A percentile compares a stretch with the other conserved stretches of the same genome.
phyloP scores from a whole-genome alignment of 257 asterid species.

The Cruciata laevipes region DNA sequence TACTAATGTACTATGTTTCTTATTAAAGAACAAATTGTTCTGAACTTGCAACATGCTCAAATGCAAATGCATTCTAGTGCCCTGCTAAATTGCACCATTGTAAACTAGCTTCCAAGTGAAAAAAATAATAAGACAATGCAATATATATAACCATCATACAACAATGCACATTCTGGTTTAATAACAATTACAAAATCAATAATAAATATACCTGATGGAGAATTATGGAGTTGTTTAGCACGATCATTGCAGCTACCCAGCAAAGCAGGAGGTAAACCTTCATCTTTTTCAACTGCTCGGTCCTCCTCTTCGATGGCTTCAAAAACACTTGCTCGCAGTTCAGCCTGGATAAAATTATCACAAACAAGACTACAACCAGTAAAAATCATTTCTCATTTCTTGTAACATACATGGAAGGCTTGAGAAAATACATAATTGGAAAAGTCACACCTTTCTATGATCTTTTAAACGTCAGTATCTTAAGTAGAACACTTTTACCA shows the following conservation, averaged over 20 bases:
- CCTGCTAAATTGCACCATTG: neutral
- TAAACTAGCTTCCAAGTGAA: neutral
- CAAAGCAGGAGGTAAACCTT: slow-evolving; percentile 84
- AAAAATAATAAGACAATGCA: neutral
- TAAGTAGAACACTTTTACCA: neutral
- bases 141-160: neutral
- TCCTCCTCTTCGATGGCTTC: slow-evolving; percentile 98
- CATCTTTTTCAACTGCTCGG: slow-evolving; percentile 60
- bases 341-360: slow-evolving; percentile 52
- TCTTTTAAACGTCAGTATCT: neutral
- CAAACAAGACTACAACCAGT: neutral
- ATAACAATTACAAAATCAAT: neutral
- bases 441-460: neutral
- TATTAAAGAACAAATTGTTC: neutral
- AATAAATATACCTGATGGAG: slow-evolving; percentile 52
- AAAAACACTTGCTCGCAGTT: slow-evolving; percentile 90
- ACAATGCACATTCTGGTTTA: neutral
- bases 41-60: neutral
- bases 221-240: slow-evolving; percentile 85
- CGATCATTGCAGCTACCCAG: slow-evolving; percentile 96
- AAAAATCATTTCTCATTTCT: neutral
- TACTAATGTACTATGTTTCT: neutral
- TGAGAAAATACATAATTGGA: neutral
- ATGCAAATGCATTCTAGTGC: neutral
- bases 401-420: neutral